phyloP scores from a whole-genome alignment of 176 grass and related monocot genomes.

The bread wheat (Triticum aestivum) region DNA sequence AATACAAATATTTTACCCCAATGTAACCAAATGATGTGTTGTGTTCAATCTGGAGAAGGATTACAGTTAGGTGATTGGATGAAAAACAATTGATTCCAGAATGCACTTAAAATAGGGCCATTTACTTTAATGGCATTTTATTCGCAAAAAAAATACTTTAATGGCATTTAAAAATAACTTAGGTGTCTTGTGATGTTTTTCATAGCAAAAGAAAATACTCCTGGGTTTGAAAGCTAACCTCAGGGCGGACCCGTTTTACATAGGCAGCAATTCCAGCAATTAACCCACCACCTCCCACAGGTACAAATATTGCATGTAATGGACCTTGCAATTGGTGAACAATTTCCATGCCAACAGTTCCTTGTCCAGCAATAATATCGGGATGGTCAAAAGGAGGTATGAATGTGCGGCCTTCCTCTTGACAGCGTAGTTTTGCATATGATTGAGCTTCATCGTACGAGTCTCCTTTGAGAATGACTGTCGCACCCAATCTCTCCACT shows the following conservation, averaged over 20 bases:
- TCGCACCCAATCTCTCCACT: constrained; percentile 85
- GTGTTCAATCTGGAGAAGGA: neutral
- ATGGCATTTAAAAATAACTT: neutral
- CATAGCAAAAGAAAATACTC: neutral
- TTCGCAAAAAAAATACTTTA: too few relatives aligned
- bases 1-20: neutral
- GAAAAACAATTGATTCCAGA: neutral
- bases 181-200: neutral
- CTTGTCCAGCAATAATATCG: constrained; percentile 87
- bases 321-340: constrained; percentile 74
- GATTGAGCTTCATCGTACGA: constrained; percentile 94
- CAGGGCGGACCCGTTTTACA: constrained; percentile 88
- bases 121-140: neutral
- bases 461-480: constrained; percentile 85
- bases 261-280: constrained; percentile 94
- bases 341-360: constrained; percentile 98
- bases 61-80: neutral
- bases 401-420: constrained; percentile 80
- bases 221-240: constrained; percentile 46
- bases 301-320: constrained; percentile 94
- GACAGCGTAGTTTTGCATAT: constrained; percentile 73
- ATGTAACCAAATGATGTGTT: neutral
- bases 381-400: constrained; percentile 97
- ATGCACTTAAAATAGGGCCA: neutral
- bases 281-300: constrained; percentile 93